phyloP scores from a whole-genome alignment of 129 eudicot species.

The Helichrysum umbraculigerum region DNA sequence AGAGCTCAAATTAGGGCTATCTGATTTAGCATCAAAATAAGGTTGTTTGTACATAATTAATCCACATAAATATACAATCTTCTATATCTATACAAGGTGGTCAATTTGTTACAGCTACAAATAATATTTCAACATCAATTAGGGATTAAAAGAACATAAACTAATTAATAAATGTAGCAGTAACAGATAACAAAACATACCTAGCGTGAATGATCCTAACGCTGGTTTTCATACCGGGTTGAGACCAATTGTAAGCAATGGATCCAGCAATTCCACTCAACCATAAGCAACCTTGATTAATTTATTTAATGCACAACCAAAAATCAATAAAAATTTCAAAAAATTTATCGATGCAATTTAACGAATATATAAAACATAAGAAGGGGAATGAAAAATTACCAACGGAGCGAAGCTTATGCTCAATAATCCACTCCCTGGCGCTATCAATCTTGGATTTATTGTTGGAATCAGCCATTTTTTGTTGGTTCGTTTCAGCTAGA shows the following conservation, averaged over 20 bases:
- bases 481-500: conserved; percentile 12
- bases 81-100: background rate
- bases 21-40: background rate
- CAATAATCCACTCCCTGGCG: conserved; percentile 59
- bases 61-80: background rate
- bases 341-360: background rate
- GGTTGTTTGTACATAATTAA: background rate
- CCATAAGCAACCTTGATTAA: conserved; percentile 57
- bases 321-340: background rate
- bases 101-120: background rate
- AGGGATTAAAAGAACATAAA: background rate
- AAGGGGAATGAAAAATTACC: conserved; percentile 32
- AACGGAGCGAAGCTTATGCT: conserved; percentile 80
- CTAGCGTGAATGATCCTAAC: conserved; percentile 81
- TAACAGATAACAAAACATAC: conserved; percentile 14
- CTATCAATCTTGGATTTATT: conserved; percentile 12
- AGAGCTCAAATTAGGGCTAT: background rate
- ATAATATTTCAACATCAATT: no score
- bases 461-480: conserved; percentile 29
- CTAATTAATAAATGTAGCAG: no score
- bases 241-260: conserved; percentile 79
- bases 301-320: background rate
- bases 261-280: conserved; percentile 70
- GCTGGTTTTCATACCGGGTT: conserved; percentile 78
- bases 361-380: background rate